These are phyloP conservation scores for Thelonectria rubi DNA, from an alignment of 2,329 filamentous ascomycete genomes.

Conservation along the genomic window DNA sequence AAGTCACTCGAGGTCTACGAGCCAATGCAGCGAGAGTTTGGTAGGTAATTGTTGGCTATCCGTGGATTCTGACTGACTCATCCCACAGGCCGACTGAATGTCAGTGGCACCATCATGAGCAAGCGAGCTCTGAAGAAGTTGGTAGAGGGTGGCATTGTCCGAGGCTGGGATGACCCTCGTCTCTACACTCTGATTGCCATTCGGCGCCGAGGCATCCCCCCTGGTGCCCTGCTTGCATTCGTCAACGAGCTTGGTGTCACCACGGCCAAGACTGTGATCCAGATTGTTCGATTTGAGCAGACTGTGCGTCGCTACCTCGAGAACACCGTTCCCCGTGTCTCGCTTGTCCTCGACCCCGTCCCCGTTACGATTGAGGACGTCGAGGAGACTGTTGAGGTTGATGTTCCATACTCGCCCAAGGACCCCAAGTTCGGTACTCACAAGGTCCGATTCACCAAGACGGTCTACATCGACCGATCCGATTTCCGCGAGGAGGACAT, in stretches of 20 bases:
- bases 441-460: constrained; percentile 73
- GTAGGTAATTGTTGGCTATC: constrained; percentile 29
- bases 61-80: background rate
- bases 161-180: constrained; percentile 90
- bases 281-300: constrained; percentile 85
- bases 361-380: constrained; percentile 84
- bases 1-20: constrained; percentile 83
- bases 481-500: constrained; percentile 82
- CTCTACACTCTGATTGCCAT: constrained; percentile 88
- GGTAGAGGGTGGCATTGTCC: constrained; percentile 79
- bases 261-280: constrained; percentile 80
- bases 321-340: constrained; percentile 84
- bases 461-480: constrained; percentile 83
- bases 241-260: constrained; percentile 93
- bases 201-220: constrained; percentile 84
- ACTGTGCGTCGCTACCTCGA: constrained; percentile 88
- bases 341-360: constrained; percentile 88
- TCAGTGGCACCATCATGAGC: constrained; percentile 85
- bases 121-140: constrained; percentile 86
- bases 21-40: constrained; percentile 92
- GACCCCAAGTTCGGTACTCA: constrained; percentile 73
- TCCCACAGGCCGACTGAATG: constrained; percentile 59
- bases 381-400: constrained; percentile 64
- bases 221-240: constrained; percentile 87
- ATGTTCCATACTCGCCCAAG: constrained; percentile 85